Base-by-base conservation (phyloP, 768 basidiomycete genomes). In the Boletus vinaceobasis region DNA sequence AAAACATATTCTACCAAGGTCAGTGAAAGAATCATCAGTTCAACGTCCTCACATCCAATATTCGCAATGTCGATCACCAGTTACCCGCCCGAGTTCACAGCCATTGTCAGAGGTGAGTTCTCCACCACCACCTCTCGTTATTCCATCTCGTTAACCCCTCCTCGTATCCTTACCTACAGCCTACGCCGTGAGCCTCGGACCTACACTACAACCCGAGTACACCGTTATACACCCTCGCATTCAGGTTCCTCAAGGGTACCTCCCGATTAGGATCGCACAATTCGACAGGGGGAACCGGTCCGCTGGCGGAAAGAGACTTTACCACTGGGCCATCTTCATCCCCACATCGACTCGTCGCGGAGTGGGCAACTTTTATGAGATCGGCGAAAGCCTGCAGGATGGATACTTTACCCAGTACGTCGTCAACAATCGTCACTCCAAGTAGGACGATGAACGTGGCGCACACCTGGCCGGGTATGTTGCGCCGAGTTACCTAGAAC, bases 251-350 rank as follows among this genome's bases (percentile, higher is more conserved):
- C 1, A 11, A 1, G 54, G 63, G 7, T 21, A 44, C 36, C 63
- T 64, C 17, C 57, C 63, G 4, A 62, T 64, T 10, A 31, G 23
- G 11, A 42, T 64, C n/a, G 51, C 21, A 2, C 63, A 64, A 35
- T 65, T 64, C 50, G 5, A 31, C 26, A 47, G 56, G 2, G 63
- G 55, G 11, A 6, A 46, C 1, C 54, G 56, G 13, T 0, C 38
- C 1, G 32, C 21, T 0, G 63, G 60, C 6, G 48, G 40, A 0
- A 50, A 7, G 1, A 33, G 50, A n/a, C 40, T 53, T 0, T 35
- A 55, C 11, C 63, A 65, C 23, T 64, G 63, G 60, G 60, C 63
- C 15, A 65, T 65, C 49, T 65, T 59, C 60, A 43, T 64, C 50
- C 60, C 63, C 2, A 62, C 63, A 1, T 62, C 63, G 9, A 47